Percentiles rank a stretch among this genome's conserved stretches.
These are phyloP conservation scores for Chamaecyparis obtusa DNA, from an alignment of 75 land plant genomes.

Conservation along the genomic window DNA sequence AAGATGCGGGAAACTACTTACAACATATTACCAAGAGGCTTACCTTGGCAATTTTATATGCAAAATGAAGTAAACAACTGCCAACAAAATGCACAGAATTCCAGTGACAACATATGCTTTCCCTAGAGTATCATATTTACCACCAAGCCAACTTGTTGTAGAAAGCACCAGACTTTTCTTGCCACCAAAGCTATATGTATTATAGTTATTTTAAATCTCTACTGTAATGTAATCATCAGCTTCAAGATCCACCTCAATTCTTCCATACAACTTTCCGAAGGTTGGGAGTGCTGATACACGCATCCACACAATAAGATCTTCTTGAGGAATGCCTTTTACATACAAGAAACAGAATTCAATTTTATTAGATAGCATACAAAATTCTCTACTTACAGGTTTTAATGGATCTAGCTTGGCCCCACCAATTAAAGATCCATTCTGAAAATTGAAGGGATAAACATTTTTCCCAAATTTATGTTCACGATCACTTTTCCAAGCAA, in stretches of 20 bases:
- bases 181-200: conserved; percentile 77
- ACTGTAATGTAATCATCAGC: conserved; percentile 44
- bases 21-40: conserved; percentile 3
- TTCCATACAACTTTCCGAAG: conserved; percentile 85
- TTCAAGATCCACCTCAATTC: conserved; percentile 58
- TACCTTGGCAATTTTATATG: conserved; percentile 65
- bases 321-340: conserved; percentile 18
- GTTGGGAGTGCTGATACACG: conserved; percentile 82
- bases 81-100: conserved; percentile 59
- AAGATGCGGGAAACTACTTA: not conserved
- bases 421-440: conserved; percentile 46
- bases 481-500: conserved; percentile 92
- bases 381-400: conserved; percentile 46
- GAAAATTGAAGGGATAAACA: conserved; percentile 74
- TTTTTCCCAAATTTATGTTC: conserved; percentile 67
- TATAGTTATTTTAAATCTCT: conserved; percentile 54
- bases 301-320: conserved; percentile 95
- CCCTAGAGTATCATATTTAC: conserved; percentile 81
- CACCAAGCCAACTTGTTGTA: conserved; percentile 86
- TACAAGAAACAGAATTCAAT: not conserved
- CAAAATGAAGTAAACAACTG: conserved; percentile 56
- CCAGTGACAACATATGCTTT: conserved; percentile 75
- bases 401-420: conserved; percentile 57
- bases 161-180: conserved; percentile 89
- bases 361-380: not conserved